phyloP scores from a whole-genome alignment of 257 asterid species.

The Verbascum thapsus region DNA sequence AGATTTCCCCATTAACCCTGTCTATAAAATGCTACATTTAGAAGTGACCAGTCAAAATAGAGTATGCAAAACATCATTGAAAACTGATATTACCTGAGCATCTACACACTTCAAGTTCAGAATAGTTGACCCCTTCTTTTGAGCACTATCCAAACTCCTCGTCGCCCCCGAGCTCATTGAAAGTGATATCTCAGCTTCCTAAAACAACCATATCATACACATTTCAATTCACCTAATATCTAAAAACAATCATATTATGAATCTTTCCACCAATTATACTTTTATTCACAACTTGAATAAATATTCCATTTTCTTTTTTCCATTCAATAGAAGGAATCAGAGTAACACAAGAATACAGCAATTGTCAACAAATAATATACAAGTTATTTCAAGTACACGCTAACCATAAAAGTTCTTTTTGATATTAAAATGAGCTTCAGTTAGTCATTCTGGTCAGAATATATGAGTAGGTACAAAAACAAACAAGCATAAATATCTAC shows the following conservation, averaged over 20 bases:
- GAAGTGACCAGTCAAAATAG: slow-evolving; percentile 1
- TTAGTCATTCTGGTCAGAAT: slow-evolving; percentile 2
- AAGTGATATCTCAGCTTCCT: slow-evolving; percentile 94
- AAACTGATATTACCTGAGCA: slow-evolving; percentile 62
- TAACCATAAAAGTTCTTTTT: slow-evolving; percentile 3
- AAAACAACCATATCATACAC: slow-evolving; percentile 23
- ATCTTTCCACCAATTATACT: background rate
- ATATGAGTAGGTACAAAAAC: no score
- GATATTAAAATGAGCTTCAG: background rate
- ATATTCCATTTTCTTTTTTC: background rate
- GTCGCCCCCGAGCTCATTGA: slow-evolving; percentile 76
- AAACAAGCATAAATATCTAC: no score
- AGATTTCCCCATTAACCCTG: slow-evolving; percentile 91
- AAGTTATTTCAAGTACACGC: background rate
- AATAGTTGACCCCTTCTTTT: slow-evolving; percentile 85
- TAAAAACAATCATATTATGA: background rate
- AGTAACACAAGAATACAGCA: slow-evolving; percentile 3
- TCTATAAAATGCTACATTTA: slow-evolving; percentile 50
- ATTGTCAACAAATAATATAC: slow-evolving; percentile 13
- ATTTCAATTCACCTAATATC: background rate
- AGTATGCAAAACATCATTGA: background rate
- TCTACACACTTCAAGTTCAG: slow-evolving; percentile 92
- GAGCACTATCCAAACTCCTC: slow-evolving; percentile 88
- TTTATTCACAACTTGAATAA: background rate
- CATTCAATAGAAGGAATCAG: background rate